Evolutionary conservation across 306 rosid species (phyloP).

Genomic region (barrel medic (Medicago truncatula)): MtrunA17r5.0-ANR NC_053045.1:44834501-44835000

Average conservation of each 20-base stretch:
- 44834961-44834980: conserved; percentile 18
- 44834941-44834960: conserved; percentile 49
- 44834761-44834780: neutral
- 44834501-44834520: too few species aligned
- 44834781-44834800: neutral
- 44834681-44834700: too few species aligned
- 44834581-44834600: too few species aligned
- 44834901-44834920: too few species aligned
- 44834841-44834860: neutral
- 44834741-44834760: neutral
- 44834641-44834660: too few species aligned
- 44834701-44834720: too few species aligned
- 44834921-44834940: conserved; percentile 34
- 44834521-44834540: too few species aligned
- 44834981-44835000: neutral
- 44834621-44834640: too few species aligned
- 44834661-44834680: too few species aligned
- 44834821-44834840: neutral
- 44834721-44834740: neutral
- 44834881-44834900: neutral
- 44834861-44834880: conserved; percentile 4
- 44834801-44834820: neutral
- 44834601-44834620: too few species aligned
- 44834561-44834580: too few species aligned
- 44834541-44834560: too few species aligned